Conservation (phyloP, 2,329 filamentous ascomycete species). For the Tricladium varicosporioides region DNA sequence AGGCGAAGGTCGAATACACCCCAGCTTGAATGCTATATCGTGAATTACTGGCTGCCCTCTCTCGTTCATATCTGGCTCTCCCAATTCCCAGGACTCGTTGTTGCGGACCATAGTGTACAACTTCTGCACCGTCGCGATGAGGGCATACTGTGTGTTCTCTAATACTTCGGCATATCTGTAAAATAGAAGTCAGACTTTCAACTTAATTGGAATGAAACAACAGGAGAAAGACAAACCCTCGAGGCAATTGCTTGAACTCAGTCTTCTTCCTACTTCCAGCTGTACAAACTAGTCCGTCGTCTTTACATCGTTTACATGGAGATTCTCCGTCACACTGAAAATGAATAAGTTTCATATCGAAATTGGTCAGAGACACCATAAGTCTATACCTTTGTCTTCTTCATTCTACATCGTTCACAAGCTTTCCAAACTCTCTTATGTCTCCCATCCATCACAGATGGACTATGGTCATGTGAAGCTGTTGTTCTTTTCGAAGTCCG, state of each 20-base stretch:
- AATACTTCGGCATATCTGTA: constrained; percentile 61
- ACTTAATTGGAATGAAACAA: background rate
- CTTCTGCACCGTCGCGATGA: constrained; percentile 64
- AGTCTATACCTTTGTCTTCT: constrained; percentile 61
- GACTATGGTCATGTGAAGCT: constrained; percentile 33
- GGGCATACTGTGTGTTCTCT: constrained; percentile 62
- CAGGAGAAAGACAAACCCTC: constrained; percentile 46
- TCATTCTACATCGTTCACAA: constrained; percentile 65
- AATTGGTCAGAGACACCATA: background rate
- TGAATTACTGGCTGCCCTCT: constrained; percentile 62
- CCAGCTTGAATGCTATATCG: constrained; percentile 62
- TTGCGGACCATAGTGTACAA: constrained; percentile 62
- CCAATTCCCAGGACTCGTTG: constrained; percentile 57
- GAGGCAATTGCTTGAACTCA: constrained; percentile 65
- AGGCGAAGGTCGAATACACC: constrained; percentile 61
- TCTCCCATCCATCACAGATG: constrained; percentile 49
- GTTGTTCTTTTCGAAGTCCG: constrained; percentile 21
- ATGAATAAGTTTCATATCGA: constrained; percentile 6
- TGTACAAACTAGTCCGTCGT: constrained; percentile 62
- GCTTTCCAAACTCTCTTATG: constrained; percentile 68
- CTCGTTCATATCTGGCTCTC: constrained; percentile 63
- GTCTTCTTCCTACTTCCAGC: constrained; percentile 64
- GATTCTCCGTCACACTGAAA: constrained; percentile 63
- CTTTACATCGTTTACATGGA: constrained; percentile 65
- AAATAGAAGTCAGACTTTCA: constrained; percentile 13